These are phyloP conservation scores for Pseudogymnoascus sp. DNA, from an alignment of 2,329 filamentous ascomycete genomes.

Conservation along the genomic window DNA sequence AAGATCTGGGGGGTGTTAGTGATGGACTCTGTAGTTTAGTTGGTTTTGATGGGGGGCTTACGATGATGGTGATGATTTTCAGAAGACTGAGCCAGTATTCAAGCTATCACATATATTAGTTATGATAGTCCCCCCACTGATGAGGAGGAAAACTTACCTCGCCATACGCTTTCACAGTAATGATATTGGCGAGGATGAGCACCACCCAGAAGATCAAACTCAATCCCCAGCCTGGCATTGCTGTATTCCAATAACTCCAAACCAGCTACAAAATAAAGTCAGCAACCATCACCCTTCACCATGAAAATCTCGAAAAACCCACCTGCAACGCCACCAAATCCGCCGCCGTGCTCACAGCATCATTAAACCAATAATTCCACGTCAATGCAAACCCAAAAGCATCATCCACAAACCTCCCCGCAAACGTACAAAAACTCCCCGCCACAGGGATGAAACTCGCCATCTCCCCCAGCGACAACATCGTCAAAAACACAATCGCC, in stretches of 20 bases:
- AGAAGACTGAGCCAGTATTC: constrained; percentile 50
- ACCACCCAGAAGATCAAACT: constrained; percentile 54
- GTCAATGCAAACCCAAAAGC: constrained; percentile 47
- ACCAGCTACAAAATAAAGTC: constrained; percentile 31
- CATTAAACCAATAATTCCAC: constrained; percentile 60
- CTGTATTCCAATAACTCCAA: constrained; percentile 53
- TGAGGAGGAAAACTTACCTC: constrained; percentile 32
- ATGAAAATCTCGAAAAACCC: background rate
- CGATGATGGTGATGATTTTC: constrained; percentile 45
- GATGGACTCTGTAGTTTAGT: background rate
- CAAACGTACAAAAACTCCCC: constrained; percentile 48
- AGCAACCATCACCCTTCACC: background rate
- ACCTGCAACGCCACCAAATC: constrained; percentile 50
- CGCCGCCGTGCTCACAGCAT: constrained; percentile 51
- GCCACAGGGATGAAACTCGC: constrained; percentile 48
- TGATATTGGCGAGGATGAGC: constrained; percentile 44
- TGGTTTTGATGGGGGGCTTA: constrained; percentile 17
- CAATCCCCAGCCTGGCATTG: constrained; percentile 55
- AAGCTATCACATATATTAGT: constrained; percentile 25
- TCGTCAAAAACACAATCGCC: constrained; percentile 49
- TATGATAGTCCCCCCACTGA: background rate
- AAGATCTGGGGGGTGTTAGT: constrained; percentile 39
- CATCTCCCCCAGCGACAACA: constrained; percentile 54
- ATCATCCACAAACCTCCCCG: constrained; percentile 46
- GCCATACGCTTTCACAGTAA: constrained; percentile 46